Conservation (phyloP, 176 grass and related monocot genomes). For the Oryza punctata region DNA sequence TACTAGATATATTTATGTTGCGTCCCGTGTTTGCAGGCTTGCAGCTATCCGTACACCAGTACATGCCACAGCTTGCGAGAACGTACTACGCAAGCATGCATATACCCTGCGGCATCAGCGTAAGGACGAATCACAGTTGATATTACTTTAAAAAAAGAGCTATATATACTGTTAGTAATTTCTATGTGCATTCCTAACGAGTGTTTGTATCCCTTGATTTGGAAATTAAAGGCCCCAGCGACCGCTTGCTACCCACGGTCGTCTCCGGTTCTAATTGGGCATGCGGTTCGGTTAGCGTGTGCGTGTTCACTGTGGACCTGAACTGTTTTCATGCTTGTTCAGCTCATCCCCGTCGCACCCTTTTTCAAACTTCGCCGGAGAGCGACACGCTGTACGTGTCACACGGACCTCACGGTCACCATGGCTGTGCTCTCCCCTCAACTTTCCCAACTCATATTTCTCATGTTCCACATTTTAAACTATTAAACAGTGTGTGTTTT, state of each 20-base stretch:
- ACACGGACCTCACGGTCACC: no score
- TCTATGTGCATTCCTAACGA: neutral
- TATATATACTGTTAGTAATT: neutral
- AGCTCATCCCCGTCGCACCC: neutral
- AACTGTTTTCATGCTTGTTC: neutral
- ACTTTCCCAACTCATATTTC: no score
- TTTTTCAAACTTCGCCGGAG: neutral
- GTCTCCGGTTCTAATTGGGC: neutral
- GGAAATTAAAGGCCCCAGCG: neutral
- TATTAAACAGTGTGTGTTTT: no score
- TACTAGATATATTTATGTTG: neutral
- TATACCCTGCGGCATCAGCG: no score
- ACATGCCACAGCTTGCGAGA: neutral
- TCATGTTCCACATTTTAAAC: no score
- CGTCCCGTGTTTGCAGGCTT: neutral
- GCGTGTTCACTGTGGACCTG: conserved; percentile 18
- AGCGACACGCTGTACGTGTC: neutral
- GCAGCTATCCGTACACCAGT: neutral
- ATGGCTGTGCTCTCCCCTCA: no score
- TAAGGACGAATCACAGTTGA: neutral
- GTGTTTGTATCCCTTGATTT: neutral
- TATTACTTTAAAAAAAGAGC: no score
- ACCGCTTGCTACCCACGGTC: neutral
- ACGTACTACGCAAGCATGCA: neutral
- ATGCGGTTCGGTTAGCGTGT: neutral